Base-by-base conservation (phyloP, 805 yeast species). In the Wickerhamiella siamensis region DNA sequence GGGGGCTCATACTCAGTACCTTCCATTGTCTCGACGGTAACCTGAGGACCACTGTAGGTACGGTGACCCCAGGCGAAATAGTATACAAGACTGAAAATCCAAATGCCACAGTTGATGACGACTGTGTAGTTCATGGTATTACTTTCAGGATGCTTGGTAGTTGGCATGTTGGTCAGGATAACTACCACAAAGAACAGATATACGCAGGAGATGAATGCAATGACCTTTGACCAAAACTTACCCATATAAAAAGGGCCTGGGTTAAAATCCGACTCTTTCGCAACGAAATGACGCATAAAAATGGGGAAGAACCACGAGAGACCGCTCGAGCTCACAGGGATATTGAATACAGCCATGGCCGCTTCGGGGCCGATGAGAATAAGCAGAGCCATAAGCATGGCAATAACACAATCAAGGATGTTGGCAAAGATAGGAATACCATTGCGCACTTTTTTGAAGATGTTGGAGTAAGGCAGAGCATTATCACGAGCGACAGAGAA, bases 201-300 rank as follows among this genome's bases (percentile, higher is more conserved):
- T 5, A 59, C 36, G 12, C 64, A 66, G 0, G 80, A 65, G 15
- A 64, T 50, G 57, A 67, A 54, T 41, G 71, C 70, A 22, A 73
- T 54, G 6, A 57, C 50, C 21, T 63, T 65, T 12, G 74, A 67
- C 53, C 62, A 51, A 18, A 56, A 39, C 5, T 60, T 58, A 29
- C 86, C 86, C 33, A 76, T 56, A 53, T 71, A 69, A 54, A 78
- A 78, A 8, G 82, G 82, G 4, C 82, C 83, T 3, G 72, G 74
- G 43, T 58, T 59, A 61, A 77, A 76, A 1, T 64, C 58, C 21
- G 66, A 59, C 40, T 61, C 59, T 43, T 69, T 58, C 4, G 74
- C 69, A 48, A 68, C 67, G 2, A 78, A 71, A 50, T 75, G 69
- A 51, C 74, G 71, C 46, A 75, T 61, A 5, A 72, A 52, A 12